phyloP scores from a whole-genome alignment of 2,329 filamentous ascomycete species.

The Bretziella fagacearum region DNA sequence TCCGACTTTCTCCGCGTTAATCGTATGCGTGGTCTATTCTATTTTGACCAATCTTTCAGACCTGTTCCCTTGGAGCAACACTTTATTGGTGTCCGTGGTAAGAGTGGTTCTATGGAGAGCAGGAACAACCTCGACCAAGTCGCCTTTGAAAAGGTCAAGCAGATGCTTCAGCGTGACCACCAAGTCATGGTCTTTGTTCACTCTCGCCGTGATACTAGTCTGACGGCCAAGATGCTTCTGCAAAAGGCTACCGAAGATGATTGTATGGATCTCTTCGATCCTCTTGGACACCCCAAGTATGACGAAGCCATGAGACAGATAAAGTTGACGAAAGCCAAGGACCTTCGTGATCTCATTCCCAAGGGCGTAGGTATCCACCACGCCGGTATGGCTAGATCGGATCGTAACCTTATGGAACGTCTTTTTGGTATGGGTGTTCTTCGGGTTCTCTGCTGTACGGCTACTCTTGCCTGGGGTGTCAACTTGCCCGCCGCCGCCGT shows the following conservation, averaged over 20 bases:
- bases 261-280: constrained; percentile 69
- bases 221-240: constrained; percentile 69
- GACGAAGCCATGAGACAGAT: constrained; percentile 67
- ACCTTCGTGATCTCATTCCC: constrained; percentile 72
- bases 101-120: constrained; percentile 61
- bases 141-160: constrained; percentile 83
- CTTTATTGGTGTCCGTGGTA: constrained; percentile 91
- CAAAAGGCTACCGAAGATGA: constrained; percentile 73
- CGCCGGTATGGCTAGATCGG: constrained; percentile 86
- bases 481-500: constrained; percentile 94
- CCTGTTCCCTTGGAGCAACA: constrained; percentile 94
- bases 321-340: constrained; percentile 67
- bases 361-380: constrained; percentile 94
- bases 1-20: constrained; percentile 96
- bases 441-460: constrained; percentile 94
- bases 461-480: constrained; percentile 95
- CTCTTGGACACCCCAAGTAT: constrained; percentile 60
- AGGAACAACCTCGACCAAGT: constrained; percentile 78
- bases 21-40: constrained; percentile 79
- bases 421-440: constrained; percentile 84
- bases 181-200: constrained; percentile 99
- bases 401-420: constrained; percentile 88
- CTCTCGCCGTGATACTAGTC: constrained; percentile 81
- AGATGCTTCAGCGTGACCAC: constrained; percentile 83
- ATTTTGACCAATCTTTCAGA: constrained; percentile 90